Evolutionary conservation across 805 yeast species (phyloP), one percentile per base, ranked within the genome.

Genomic region (Metschnikowia matae): DNA sequence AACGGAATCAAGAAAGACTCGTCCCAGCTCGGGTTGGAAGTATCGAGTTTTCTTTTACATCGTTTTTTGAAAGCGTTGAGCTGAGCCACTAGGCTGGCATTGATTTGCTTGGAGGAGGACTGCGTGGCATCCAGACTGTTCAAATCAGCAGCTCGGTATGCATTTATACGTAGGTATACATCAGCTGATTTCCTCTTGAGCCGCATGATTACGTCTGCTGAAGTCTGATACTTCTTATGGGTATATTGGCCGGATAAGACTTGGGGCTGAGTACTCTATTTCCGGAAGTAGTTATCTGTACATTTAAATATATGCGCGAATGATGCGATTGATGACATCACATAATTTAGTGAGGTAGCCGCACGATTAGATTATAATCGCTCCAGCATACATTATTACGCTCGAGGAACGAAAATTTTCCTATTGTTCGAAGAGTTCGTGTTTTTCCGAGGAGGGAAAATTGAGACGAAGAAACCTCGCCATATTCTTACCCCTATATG

Each of bases 1-100:
- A 73, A 59, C 1, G 75, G 77, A 4, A 73, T 46, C 1, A 52
- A 29, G 10, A 73, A 49, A 5, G 61, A 57, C 23, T 67, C 65
- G 48, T 73, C 73, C 78, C 78, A 73, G 44, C 67, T 63, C 3
- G 77, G 78, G 41, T 70, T 67, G 35, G 55, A 55, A 6, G 77
- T 70, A 52, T 65, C 58, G 31, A 64, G 51, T 52, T 65, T 69
- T 37, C 65, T 62, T 35, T 63, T 50, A 13, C 75, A 67, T 18
- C 65, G 60, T 48, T 62, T 68, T 26, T 56, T 65, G 33, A 35
- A 50, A 3, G 60, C 54, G 52, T 73, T 72, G 48, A 73, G 58
- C 48, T 59, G 64, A 7, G 67, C 76, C 29, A 66, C 63, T 21
- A 73, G 55, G n/a, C 70, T 59, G 17, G 77, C 76, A 48, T 70